Percentiles rank a stretch among this genome's conserved stretches.
Conservation (phyloP, 192 early-diverging fungal species). For the Umbelopsis vinacea region DNA sequence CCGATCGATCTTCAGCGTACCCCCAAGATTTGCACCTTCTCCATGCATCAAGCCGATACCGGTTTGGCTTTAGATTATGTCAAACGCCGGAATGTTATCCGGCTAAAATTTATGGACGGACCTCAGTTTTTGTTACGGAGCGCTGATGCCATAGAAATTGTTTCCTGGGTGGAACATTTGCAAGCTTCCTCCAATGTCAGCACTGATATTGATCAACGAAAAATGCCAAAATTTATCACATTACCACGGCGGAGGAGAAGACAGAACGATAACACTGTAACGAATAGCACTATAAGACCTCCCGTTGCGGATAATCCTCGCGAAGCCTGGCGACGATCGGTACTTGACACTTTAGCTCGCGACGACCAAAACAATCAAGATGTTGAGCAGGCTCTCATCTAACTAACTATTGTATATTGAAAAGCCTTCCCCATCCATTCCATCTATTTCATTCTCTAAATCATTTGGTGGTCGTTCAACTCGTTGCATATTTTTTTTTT, state of each 20-base stretch:
- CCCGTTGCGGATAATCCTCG: background rate
- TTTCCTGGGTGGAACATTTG: slow-evolving; percentile 50
- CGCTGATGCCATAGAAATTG: slow-evolving; percentile 39
- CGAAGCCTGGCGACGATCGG: slow-evolving; percentile 12
- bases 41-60: slow-evolving; percentile 48
- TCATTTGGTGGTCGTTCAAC: background rate
- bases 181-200: slow-evolving; percentile 56
- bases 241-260: slow-evolving; percentile 38
- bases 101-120: slow-evolving; percentile 43
- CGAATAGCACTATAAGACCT: background rate
- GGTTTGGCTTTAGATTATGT: slow-evolving; percentile 48
- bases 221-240: slow-evolving; percentile 55
- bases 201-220: slow-evolving; percentile 45
- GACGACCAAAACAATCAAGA: slow-evolving; percentile 25
- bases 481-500: background rate
- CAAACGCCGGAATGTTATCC: slow-evolving; percentile 49
- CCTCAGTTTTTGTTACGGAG: slow-evolving; percentile 48
- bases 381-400: slow-evolving; percentile 22
- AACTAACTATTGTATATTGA: background rate
- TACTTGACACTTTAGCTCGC: slow-evolving; percentile 17
- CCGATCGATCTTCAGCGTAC: slow-evolving; percentile 34
- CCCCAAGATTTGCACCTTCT: slow-evolving; percentile 37
- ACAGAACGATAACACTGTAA: background rate
- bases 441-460: background rate
- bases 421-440: background rate